phyloP scores from a whole-genome alignment of 208 protist species.

The Leptomonas seymouri region DNA sequence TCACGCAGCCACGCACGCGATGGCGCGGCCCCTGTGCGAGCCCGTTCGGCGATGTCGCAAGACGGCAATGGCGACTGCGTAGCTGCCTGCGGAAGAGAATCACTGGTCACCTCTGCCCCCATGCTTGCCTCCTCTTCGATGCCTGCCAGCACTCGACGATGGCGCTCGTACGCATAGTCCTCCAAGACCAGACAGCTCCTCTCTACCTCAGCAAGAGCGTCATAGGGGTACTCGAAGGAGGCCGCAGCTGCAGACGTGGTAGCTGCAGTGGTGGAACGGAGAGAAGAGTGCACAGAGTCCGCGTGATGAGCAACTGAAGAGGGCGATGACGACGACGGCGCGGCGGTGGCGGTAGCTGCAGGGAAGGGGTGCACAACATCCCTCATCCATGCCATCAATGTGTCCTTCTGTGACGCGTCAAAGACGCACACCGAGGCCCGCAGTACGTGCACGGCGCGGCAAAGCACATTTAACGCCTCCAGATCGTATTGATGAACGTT shows the following conservation, averaged over 20 bases:
- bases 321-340: background rate
- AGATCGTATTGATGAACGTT: conserved; percentile 31
- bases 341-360: background rate
- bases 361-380: background rate
- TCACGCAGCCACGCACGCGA: conserved; percentile 6
- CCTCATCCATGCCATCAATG: conserved; percentile 18
- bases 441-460: conserved; percentile 25
- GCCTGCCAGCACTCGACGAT: background rate
- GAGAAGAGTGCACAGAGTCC: too few relatives aligned
- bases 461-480: conserved; percentile 36
- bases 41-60: background rate
- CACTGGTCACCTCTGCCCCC: background rate
- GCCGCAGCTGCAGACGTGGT: background rate
- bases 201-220: conserved; percentile 11
- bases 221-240: conserved; percentile 4
- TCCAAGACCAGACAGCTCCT: conserved; percentile 5
- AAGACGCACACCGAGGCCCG: conserved; percentile 23
- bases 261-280: too few relatives aligned
- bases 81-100: background rate
- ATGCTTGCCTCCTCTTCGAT: background rate
- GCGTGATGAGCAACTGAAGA: background rate
- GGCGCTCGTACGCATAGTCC: conserved; percentile 23
- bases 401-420: conserved; percentile 24
- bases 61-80: background rate
- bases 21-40: conserved; percentile 7